These are phyloP conservation scores for Flaveria robusta DNA, from an alignment of 129 eudicot genomes.

Conservation along the genomic window DNA sequence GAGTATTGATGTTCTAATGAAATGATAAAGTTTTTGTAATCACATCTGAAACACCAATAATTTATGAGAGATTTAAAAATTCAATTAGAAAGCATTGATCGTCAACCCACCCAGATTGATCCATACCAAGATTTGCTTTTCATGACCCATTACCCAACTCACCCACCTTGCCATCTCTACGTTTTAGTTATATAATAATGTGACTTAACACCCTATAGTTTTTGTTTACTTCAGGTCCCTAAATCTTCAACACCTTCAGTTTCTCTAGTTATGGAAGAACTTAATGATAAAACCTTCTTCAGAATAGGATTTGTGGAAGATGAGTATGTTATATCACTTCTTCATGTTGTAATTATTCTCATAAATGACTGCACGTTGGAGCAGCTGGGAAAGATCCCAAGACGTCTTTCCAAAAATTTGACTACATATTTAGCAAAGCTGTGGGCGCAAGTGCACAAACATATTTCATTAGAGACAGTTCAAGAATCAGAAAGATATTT, in stretches of 20 bases:
- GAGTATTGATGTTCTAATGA: neutral
- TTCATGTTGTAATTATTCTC: constrained; percentile 55
- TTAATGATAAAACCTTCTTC: constrained; percentile 19
- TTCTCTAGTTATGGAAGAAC: constrained; percentile 35
- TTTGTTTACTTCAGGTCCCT: constrained; percentile 62
- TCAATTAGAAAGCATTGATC: neutral
- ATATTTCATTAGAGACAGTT: constrained; percentile 32
- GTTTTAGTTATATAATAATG: constrained; percentile 11
- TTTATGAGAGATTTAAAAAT: neutral
- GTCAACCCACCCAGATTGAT: neutral
- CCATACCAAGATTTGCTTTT: neutral
- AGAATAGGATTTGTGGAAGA: constrained; percentile 52
- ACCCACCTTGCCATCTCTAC: neutral
- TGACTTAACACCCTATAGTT: constrained; percentile 56
- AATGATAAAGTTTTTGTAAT: neutral
- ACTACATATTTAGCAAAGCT: constrained; percentile 35
- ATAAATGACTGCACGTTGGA: constrained; percentile 58
- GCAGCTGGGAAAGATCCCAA: constrained; percentile 52
- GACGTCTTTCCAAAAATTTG: constrained; percentile 35
- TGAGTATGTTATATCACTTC: constrained; percentile 53
- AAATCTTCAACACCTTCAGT: constrained; percentile 40
- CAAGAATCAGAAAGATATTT: constrained; percentile 14
- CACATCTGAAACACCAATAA: neutral
- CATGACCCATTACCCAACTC: neutral
- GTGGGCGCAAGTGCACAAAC: constrained; percentile 54